Percentiles rank a stretch among this genome's conserved stretches.
phyloP scores from a whole-genome alignment of 2,329 filamentous ascomycete genomes.

The Colletotrichum lentis region DNA sequence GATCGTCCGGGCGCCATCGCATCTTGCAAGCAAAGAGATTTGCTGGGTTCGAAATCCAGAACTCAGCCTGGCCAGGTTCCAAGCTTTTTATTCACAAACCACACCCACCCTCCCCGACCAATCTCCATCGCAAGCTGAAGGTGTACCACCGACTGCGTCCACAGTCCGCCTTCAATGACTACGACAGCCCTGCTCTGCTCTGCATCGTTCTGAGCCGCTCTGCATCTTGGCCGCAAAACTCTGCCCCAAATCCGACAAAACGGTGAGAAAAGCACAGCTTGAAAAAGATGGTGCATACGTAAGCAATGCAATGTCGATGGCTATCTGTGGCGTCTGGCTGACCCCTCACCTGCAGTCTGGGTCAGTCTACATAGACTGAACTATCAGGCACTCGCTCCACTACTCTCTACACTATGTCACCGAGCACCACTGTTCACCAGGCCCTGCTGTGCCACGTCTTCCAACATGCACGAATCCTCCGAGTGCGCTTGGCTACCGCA shows the following conservation, averaged over 20 bases:
- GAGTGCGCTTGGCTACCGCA: background rate
- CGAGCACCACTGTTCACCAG: too few species aligned
- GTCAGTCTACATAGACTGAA: background rate
- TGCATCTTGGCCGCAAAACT: too few species aligned
- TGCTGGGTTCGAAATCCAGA: conserved; percentile 7
- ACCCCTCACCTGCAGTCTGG: background rate
- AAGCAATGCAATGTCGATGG: background rate
- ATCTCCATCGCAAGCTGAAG: background rate
- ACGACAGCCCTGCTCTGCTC: background rate
- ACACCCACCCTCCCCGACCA: background rate
- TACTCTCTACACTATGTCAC: background rate
- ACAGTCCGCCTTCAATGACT: background rate
- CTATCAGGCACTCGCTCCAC: background rate
- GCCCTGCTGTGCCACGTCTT: background rate
- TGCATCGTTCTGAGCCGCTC: background rate
- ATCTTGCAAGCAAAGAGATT: conserved; percentile 21
- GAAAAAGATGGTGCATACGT: background rate
- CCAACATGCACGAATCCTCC: conserved; percentile 10
- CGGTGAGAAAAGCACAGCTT: background rate
- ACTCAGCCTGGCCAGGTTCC: background rate
- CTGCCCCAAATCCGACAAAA: background rate
- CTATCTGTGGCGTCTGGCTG: background rate
- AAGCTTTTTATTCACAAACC: background rate
- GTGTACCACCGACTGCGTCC: too few species aligned
- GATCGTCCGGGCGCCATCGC: conserved; percentile 32